Evolutionary conservation across 257 asterid species (phyloP), one percentile per base, ranked within the genome.

Genomic region (Nicotiana tabacum): DNA sequence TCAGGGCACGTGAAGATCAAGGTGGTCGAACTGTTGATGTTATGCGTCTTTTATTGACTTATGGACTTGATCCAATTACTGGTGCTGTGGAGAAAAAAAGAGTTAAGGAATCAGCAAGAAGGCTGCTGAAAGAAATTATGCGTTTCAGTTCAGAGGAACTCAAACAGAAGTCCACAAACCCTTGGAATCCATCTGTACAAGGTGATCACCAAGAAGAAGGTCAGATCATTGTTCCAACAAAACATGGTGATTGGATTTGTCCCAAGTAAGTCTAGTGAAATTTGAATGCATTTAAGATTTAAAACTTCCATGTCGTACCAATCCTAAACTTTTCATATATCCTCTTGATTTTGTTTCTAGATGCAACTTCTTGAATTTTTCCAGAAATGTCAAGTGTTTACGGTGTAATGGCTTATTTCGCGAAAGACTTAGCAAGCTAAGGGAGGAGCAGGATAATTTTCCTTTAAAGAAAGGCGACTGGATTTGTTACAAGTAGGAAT

Each of bases 391-490:
- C 79, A 93, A 90, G 88, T 96, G 99, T 85, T 89, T 94, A 81
- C 89, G 86, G 29, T 96, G 99, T 83, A 86, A 90, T 76, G 81
- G 82, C 81, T 83, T 93, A 33, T 87, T 66, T 77, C 83, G 84
- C 83, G 98, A 93, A 85, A 92, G 90, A 62, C 84, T 92, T 18
- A 83, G 53, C 82, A 85, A 77, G 77, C 67, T 94, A 85, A 84
- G 91, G 9, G 93, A 86, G 83, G 97, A 92, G 74, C 95, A 88
- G 87, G 96, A 86, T 32, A 82, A 92, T 81, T 92, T 94, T 82
- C 99, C 96, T 6, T 82, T 91, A 87, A 96, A 92, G 95, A 94
- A 91, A 88, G 99, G 99, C 83, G 99, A 94, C 88, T 94, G 99
- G 99, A 88, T 86, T 68, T 96, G 99, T 81, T 86, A 83, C 67